Evolutionary conservation across 257 asterid genomes (phyloP), one percentile per base, ranked within the genome.

Genomic region (Plantago elongata): DNA sequence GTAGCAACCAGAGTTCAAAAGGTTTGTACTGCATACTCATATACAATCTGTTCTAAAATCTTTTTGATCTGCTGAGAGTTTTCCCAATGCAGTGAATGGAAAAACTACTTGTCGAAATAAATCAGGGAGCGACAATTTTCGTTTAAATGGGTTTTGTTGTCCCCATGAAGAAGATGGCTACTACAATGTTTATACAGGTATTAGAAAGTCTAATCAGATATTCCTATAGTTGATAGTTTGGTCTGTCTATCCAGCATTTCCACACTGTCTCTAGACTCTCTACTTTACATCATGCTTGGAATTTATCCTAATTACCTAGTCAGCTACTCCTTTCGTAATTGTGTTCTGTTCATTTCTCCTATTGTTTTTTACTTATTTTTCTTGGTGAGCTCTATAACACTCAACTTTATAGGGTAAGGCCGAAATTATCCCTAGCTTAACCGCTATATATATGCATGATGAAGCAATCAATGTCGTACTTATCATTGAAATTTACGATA

Each of bases 141-240:
- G 81, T 67, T 55, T 80, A 13, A 67, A 71, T 56, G 62, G 71
- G n/a, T 79, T 66, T 66, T 67, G 72, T 72, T 40, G 38, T 63
- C 79, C 65, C 67, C 62, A 68, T 9, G 84, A 75, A 57, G 85
- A 74, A 44, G 65, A 66, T 55, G 66, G 73, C 42, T 84, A 79
- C 70, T 77, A 64, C 79, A 75, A 66, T 69, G 72, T 60, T 60
- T 73, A 37, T 64, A 69, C 80, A 70, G 90, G 90, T 80, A 11
- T 51, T 16, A 51, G 29, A 38, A 52, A 12, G 16, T 14, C 9
- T 34, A 54, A 69, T 45, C 49, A 30, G 27, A 22, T 50, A 13
- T 68, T 13, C 67, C 30, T 38, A 7, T 13, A 29, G 5, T 44
- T 18, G 13, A 22, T 48, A 40, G 54, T 59, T 50, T 49, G 15